Base-by-base conservation (phyloP, 352 stramenopile genomes). In the Hyaloperonospora arabidopsidis region DNA sequence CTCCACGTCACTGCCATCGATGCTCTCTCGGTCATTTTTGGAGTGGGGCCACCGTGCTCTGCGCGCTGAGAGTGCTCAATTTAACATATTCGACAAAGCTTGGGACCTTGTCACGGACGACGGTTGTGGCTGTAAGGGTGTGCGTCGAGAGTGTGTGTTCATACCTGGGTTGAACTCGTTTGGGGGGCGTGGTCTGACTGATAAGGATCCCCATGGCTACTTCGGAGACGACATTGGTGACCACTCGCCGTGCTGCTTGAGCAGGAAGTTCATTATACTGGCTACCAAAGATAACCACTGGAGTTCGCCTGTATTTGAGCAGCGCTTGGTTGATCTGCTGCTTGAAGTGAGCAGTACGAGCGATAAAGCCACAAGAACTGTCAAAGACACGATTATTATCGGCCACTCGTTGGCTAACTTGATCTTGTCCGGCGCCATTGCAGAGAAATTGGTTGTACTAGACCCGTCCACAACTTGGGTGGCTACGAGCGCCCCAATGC, bases 361-460 rank as follows among this genome's bases (percentile, higher is more conserved):
- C 59, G 55, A 70, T 41, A 2, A 19, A 0, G 44, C 48, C 12
- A 71, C 62, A 7, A 59, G 58, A n/a, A 76, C 65, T 12, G 70
- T 86, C 61, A 67, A 76, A 52, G 65, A 86, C 51, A 79, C 76
- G 8, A 87, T 87, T 62, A 57, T 84, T 29, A 48, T 89, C 1
- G 66, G 57, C 1, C 76, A 89, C 50, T 89, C 76, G 17, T 84
- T 87, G 74, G 79, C 59, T 5, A 86, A 80, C 52, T 53, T 87
- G 10, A 69, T 77, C 32, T 25, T 86, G 13, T 60, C 53, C 0
- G 65, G 69, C 19, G 76, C 79, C 1, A 62, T 84, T 40, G 69
- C 70, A 10, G 58, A 52, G 14, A 52, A 59, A 6, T 61, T 63
- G 35, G 71, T 59, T 25, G 60, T 34, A 11, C 46, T 84, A 10